Evolutionary conservation across 257 asterid genomes (phyloP).

Genomic region (Lycium ferocissimum): DNA sequence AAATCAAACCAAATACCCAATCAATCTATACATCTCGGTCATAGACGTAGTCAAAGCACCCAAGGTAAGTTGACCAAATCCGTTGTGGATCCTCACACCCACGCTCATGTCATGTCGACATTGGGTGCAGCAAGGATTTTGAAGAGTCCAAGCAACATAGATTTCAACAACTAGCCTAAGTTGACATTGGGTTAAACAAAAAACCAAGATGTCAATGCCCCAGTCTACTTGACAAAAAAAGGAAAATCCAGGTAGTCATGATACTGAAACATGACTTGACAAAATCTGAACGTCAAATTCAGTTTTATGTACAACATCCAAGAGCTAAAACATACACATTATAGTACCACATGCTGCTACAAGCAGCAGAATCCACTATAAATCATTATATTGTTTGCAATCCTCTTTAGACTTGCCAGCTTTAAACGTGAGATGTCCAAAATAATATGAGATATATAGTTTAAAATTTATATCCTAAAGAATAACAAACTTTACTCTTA

Average conservation of each 20-base stretch:
- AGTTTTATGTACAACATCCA: not conserved
- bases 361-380: not conserved
- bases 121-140: no score
- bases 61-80: no score
- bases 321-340: not conserved
- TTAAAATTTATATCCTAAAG: not conserved
- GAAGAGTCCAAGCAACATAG: no score
- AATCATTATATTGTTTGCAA: not conserved
- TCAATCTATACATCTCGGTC: no score
- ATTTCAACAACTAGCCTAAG: conserved; percentile 3
- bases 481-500: not conserved
- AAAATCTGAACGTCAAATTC: not conserved
- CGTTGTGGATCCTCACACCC: no score
- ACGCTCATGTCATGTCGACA: no score
- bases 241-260: not conserved
- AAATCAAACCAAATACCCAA: no score
- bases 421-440: not conserved
- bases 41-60: no score
- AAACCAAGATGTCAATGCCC: not conserved
- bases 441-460: not conserved
- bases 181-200: not conserved
- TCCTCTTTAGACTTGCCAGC: not conserved
- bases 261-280: conserved; percentile 1
- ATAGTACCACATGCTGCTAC: not conserved
- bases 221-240: not conserved